Evolutionary conservation across 176 grass and related monocot genomes (phyloP), one percentile per base, ranked within the genome.

Genomic region (Lolium rigidum): DNA sequence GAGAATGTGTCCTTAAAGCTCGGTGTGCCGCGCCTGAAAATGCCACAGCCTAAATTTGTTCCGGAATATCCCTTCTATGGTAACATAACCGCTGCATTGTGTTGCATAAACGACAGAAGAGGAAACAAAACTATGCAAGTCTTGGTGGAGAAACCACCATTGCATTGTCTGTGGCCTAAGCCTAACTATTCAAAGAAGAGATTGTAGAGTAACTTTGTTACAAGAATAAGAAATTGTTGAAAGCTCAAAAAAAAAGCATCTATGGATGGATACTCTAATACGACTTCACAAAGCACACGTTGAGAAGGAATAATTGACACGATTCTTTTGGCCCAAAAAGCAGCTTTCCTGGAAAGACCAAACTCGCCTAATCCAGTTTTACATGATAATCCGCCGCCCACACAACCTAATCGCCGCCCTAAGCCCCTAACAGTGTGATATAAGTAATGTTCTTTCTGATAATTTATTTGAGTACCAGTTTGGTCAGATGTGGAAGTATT

Each of bases 1-100:
- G 10, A 68, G 12, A 88, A 60, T 70, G 47, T 70, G 73, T 24
- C 70, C 62, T 38, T 24, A 77, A 61, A 83, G 87, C n/a, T 31
- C 14, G 43, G 25, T 64, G 74, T 51, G 41, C 2, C 51, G 66
- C 11, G 51, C 28, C 57, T 11, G 3, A 60, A 80, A 60, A 65
- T 47, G 28, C 31, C 51, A 24, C 9, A 2, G 26, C 0, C 81
- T 58, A 22, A 63, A 49, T 3, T 57, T 31, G 16, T 56, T 46
- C 54, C 7, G 1, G 4, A 72, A 58, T 74, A 47, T 13, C n/a
- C 10, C 24, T 73, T 82, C 0, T 4, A 16, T 17, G 35, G 35
- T n/a, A 73, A 84, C 52, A 4, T 80, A 80, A 66, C 68, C 18
- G 9, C 43, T 55, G 52, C 15, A 9, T 15, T 52, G 13, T 3